Percentiles rank a stretch among this genome's conserved stretches.
These are phyloP conservation scores for Tolypocladium album DNA, from an alignment of 2,329 filamentous ascomycete genomes.

Conservation along the genomic window DNA sequence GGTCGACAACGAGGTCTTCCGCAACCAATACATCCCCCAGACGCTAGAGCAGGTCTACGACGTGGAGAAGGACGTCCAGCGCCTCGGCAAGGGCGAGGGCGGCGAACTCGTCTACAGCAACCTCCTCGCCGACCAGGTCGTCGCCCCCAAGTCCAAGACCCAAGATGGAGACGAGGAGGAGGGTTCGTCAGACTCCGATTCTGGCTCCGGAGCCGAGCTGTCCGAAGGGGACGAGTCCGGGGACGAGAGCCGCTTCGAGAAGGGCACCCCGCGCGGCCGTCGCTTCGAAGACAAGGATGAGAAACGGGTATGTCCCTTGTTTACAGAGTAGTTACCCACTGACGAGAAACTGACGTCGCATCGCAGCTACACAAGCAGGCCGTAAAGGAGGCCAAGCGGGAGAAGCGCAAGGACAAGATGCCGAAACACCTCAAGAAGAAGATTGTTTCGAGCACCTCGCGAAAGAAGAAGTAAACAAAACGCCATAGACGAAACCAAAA, in stretches of 20 bases:
- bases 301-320: constrained; percentile 50
- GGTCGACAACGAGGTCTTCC: constrained; percentile 84
- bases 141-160: constrained; percentile 23
- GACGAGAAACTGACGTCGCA: constrained; percentile 11
- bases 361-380: constrained; percentile 63
- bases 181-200: constrained; percentile 30
- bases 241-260: constrained; percentile 47
- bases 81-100: constrained; percentile 61
- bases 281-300: constrained; percentile 84
- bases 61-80: constrained; percentile 79
- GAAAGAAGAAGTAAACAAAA: constrained; percentile 47
- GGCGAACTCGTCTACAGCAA: constrained; percentile 76
- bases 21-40: constrained; percentile 93
- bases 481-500: constrained; percentile 3
- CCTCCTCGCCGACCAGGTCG: constrained; percentile 62
- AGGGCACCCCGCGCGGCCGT: constrained; percentile 65
- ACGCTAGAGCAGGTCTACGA: constrained; percentile 95
- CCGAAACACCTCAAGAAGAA: constrained; percentile 95
- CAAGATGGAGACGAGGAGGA: constrained; percentile 23
- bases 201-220: constrained; percentile 37
- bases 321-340: neutral
- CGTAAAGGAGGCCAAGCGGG: constrained; percentile 90
- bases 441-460: constrained; percentile 52
- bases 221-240: constrained; percentile 28
- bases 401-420: constrained; percentile 90